A percentile compares a stretch with the other conserved stretches of the same genome.
Conservation (phyloP, 805 yeast species). For the Isabelozyma pseudorhagii region DNA sequence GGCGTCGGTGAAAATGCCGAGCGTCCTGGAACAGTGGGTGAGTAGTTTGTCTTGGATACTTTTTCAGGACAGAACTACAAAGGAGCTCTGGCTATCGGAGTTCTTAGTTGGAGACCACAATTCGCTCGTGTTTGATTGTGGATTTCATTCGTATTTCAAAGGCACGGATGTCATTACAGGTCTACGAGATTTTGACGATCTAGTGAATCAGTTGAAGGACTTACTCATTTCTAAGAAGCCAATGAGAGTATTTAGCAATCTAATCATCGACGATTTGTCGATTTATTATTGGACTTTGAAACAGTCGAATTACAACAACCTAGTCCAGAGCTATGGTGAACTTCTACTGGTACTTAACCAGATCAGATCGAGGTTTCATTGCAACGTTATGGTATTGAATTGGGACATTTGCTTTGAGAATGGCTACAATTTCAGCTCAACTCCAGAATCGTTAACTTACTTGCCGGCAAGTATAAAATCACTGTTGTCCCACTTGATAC, state of each 20-base stretch:
- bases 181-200: background rate
- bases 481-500: background rate
- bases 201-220: background rate
- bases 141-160: background rate
- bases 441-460: background rate
- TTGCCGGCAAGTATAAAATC: background rate
- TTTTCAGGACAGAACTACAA: background rate
- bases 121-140: background rate
- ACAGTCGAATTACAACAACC: background rate
- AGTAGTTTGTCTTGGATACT: background rate
- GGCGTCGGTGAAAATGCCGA: background rate
- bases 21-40: background rate
- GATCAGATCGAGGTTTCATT: constrained; percentile 12
- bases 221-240: background rate
- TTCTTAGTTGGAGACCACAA: background rate
- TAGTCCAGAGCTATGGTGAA: background rate
- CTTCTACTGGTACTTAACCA: constrained; percentile 1
- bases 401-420: constrained; percentile 27
- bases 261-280: constrained; percentile 31
- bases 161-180: background rate
- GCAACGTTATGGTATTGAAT: constrained; percentile 23
- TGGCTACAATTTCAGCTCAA: constrained; percentile 14
- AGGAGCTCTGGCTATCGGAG: background rate
- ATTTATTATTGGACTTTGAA: constrained; percentile 31
- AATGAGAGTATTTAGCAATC: constrained; percentile 10